Conservation (phyloP, 108 stramenopile species). For the Cyclotella atomus region DNA sequence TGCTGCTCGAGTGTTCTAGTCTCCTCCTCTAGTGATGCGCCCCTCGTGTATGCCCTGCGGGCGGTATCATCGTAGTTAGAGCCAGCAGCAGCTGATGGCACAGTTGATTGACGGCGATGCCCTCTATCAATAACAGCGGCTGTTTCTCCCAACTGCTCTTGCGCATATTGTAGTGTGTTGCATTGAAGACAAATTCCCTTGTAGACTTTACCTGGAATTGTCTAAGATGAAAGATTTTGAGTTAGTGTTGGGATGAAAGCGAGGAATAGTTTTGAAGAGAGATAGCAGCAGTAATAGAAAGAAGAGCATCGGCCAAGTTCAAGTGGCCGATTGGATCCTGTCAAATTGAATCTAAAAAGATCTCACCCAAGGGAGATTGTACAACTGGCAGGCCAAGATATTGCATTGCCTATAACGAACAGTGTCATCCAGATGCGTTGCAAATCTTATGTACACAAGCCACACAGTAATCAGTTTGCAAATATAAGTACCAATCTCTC, state of each 20-base stretch:
- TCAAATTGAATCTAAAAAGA: no score
- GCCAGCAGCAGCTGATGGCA: no score
- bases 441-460: not conserved
- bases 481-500: not conserved
- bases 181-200: conserved; percentile 43
- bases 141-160: conserved; percentile 8
- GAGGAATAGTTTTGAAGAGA: not conserved
- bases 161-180: conserved; percentile 19
- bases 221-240: not conserved
- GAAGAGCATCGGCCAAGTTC: no score
- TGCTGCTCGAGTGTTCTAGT: not conserved
- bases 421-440: not conserved
- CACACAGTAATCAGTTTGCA: not conserved
- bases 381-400: no score
- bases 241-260: not conserved
- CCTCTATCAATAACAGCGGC: no score
- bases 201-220: conserved; percentile 29
- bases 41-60: no score
- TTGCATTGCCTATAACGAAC: not conserved
- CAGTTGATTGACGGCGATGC: no score
- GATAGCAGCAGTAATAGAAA: no score
- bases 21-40: conserved; percentile 2
- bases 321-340: no score
- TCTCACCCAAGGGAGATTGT: no score
- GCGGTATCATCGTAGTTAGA: no score